A percentile compares a stretch with the other conserved stretches of the same genome.
Conservation (phyloP, 2,329 filamentous ascomycete genomes). For the Talaromyces atroroseus region DNA sequence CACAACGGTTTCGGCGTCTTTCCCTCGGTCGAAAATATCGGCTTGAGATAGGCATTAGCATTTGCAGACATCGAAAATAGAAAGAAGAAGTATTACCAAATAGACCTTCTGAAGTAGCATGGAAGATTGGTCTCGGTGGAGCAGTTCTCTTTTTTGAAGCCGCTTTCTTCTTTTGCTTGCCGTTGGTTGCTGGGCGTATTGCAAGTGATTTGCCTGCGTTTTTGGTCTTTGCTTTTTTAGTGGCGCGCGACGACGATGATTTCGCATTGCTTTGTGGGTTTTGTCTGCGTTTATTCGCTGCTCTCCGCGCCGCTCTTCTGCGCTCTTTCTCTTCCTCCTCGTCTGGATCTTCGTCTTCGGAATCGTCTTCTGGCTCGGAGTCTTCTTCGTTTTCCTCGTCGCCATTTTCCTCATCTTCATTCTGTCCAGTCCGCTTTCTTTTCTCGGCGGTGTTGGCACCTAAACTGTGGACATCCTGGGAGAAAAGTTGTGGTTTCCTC, state of each 20-base stretch:
- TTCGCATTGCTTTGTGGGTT: slow-evolving; percentile 36
- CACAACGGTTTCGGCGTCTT: slow-evolving; percentile 52
- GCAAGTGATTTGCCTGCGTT: slow-evolving; percentile 46
- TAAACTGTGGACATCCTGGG: slow-evolving; percentile 30
- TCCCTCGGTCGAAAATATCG: slow-evolving; percentile 55
- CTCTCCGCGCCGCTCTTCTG: slow-evolving; percentile 31
- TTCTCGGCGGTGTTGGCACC: slow-evolving; percentile 34
- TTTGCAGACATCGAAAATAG: neutral
- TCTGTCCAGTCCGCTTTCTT: slow-evolving; percentile 45
- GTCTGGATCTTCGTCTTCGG: slow-evolving; percentile 35
- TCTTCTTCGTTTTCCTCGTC: slow-evolving; percentile 27
- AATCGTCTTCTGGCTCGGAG: slow-evolving; percentile 35
- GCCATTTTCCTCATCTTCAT: slow-evolving; percentile 33
- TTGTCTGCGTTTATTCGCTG: slow-evolving; percentile 26
- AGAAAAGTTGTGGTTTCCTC: slow-evolving; percentile 40
- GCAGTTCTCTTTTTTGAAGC: slow-evolving; percentile 38
- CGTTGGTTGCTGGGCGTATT: slow-evolving; percentile 45
- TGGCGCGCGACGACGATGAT: slow-evolving; percentile 25
- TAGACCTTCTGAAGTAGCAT: slow-evolving; percentile 50
- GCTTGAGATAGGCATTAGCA: slow-evolving; percentile 36
- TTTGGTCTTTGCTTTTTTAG: slow-evolving; percentile 54
- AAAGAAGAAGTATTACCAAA: slow-evolving; percentile 44
- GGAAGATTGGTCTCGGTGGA: slow-evolving; percentile 47
- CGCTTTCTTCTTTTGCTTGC: slow-evolving; percentile 25
- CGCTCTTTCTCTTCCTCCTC: slow-evolving; percentile 47